These are phyloP conservation scores for Fusarium piperis DNA, from an alignment of 2,329 filamentous ascomycete genomes.

Conservation along the genomic window DNA sequence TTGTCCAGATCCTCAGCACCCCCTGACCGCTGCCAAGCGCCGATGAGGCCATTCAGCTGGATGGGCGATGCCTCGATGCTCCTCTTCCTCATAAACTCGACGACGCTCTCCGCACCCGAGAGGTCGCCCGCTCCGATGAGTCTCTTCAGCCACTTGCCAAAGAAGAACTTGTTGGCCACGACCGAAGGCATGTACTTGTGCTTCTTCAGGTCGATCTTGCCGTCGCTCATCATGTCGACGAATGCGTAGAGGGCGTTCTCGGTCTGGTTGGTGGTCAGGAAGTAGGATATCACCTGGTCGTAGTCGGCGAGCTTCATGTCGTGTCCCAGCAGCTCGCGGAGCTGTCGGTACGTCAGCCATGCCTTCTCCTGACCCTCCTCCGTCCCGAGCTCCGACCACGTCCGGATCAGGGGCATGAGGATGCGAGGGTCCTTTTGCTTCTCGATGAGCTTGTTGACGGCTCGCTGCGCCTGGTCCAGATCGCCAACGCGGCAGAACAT, in stretches of 20 bases:
- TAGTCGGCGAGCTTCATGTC: conserved; percentile 78
- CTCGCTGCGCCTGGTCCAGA: conserved; percentile 65
- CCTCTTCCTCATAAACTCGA: conserved; percentile 78
- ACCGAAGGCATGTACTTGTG: conserved; percentile 57
- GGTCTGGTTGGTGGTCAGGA: conserved; percentile 72
- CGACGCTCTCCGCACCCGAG: conserved; percentile 75
- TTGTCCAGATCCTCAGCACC: conserved; percentile 62
- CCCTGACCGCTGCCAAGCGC: conserved; percentile 76
- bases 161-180: conserved; percentile 80
- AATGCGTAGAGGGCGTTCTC: conserved; percentile 80
- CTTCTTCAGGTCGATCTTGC: conserved; percentile 59
- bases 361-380: conserved; percentile 63
- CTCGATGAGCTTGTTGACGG: conserved; percentile 64
- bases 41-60: conserved; percentile 84
- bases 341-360: conserved; percentile 72
- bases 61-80: conserved; percentile 75
- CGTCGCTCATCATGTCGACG: conserved; percentile 86
- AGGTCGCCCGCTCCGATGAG: conserved; percentile 78
- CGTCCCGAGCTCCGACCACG: conserved; percentile 65
- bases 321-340: conserved; percentile 68
- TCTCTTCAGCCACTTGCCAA: conserved; percentile 88
- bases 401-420: conserved; percentile 74
- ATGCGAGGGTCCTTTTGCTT: conserved; percentile 63
- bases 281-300: conserved; percentile 76
- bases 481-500: conserved; percentile 70